A percentile compares a stretch with the other conserved stretches of the same genome.
Conservation (phyloP, 2,329 filamentous ascomycete species). For the Beauveria brongniartii region DNA sequence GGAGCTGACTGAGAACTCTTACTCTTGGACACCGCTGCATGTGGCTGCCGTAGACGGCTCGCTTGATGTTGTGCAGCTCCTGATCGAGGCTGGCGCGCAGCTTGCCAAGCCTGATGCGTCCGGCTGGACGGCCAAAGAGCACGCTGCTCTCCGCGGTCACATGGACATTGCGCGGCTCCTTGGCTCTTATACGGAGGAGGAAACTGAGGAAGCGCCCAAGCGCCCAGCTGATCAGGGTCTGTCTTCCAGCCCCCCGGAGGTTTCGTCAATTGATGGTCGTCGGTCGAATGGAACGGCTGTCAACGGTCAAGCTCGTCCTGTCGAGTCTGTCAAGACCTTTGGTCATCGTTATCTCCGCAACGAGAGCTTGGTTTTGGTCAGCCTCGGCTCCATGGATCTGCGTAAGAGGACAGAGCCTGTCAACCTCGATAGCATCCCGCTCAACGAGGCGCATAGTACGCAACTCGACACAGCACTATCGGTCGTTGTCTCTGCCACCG, state of each 20-base stretch:
- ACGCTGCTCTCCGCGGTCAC: conserved; percentile 84
- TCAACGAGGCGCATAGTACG: conserved; percentile 81
- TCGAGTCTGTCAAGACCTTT: conserved; percentile 87
- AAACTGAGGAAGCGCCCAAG: conserved; percentile 20
- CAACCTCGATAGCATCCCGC: conserved; percentile 77
- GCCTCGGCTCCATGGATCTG: conserved; percentile 89
- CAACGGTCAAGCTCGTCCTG: conserved; percentile 39
- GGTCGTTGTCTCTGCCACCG: conserved; percentile 77
- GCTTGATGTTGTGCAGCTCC: conserved; percentile 61
- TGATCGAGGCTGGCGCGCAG: conserved; percentile 72
- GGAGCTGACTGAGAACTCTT: conserved; percentile 72
- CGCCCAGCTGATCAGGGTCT: conserved; percentile 17
- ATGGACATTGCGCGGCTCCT: conserved; percentile 69
- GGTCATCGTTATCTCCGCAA: conserved; percentile 90
- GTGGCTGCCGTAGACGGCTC: conserved; percentile 88
- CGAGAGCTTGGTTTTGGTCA: conserved; percentile 84
- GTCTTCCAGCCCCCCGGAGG: conserved; percentile 30
- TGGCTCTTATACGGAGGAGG: conserved; percentile 37
- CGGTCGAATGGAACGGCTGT: conserved; percentile 39
- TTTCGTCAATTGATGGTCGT: conserved; percentile 54
- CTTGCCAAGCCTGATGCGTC: conserved; percentile 70
- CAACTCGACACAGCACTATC: conserved; percentile 92
- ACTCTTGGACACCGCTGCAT: conserved; percentile 92
- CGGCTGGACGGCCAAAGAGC: conserved; percentile 90
- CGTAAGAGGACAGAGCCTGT: conserved; percentile 75